Conservation (phyloP, 352 stramenopile species). For the Pythium scleroteichum region DNA sequence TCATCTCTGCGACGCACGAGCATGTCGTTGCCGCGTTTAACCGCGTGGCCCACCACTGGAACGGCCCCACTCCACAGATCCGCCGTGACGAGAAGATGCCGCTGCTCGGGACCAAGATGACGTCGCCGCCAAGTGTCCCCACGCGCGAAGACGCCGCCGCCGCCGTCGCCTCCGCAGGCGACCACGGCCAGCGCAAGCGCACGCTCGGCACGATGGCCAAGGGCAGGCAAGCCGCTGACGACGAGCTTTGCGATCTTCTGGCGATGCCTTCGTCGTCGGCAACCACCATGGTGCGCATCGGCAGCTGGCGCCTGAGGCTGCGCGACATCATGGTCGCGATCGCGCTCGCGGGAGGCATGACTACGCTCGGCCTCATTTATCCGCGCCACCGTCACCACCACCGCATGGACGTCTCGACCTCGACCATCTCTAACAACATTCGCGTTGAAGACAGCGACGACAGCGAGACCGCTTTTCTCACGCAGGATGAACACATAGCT, state of each 20-base stretch:
- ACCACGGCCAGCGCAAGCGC: slow-evolving; percentile 7
- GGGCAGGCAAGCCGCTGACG: neutral
- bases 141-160: neutral
- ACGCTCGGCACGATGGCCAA: neutral
- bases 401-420: neutral
- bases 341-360: slow-evolving; percentile 3
- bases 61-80: neutral
- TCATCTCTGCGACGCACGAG: slow-evolving; percentile 17
- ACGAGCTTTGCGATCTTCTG: slow-evolving; percentile 6
- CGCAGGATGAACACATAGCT: neutral
- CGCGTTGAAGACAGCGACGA: slow-evolving; percentile 9
- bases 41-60: neutral
- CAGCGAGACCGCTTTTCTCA: slow-evolving; percentile 1
- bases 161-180: neutral
- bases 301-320: slow-evolving; percentile 15
- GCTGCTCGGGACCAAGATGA: slow-evolving; percentile 9
- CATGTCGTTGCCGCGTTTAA: neutral
- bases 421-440: slow-evolving; percentile 7
- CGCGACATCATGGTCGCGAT: slow-evolving; percentile 17
- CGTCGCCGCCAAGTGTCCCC: slow-evolving; percentile 8
- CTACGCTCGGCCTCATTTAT: slow-evolving; percentile 14
- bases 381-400: neutral
- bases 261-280: neutral
- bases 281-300: slow-evolving; percentile 11
- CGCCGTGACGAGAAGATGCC: neutral